phyloP scores from a whole-genome alignment of 169 alveolate genomes.

The Eimeria zaria region DNA sequence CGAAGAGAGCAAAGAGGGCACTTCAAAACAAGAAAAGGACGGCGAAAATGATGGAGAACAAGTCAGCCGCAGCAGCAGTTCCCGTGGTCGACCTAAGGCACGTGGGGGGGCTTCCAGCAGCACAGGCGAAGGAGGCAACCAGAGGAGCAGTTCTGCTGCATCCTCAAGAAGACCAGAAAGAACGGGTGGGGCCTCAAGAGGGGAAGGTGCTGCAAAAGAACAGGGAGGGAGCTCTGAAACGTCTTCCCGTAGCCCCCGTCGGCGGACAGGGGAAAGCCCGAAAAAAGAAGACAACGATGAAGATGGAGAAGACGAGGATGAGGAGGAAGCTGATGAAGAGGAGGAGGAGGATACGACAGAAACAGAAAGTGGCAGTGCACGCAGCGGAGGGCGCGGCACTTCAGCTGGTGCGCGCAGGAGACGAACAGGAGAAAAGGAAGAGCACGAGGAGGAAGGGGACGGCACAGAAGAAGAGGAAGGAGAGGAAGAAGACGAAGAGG shows the following conservation, averaged over 20 bases:
- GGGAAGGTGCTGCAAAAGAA: neutral
- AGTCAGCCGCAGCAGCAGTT: neutral
- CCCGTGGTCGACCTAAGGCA: neutral
- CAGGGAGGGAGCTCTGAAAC: neutral
- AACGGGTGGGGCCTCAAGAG: neutral
- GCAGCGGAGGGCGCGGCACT: neutral
- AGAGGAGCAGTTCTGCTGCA: neutral
- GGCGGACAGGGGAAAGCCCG: neutral
- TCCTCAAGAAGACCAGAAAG: neutral
- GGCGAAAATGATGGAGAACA: neutral
- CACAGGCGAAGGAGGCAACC: neutral
- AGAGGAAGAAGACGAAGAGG: neutral
- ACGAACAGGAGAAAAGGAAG: neutral
- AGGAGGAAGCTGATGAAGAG: conserved; percentile 1
- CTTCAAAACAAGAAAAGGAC: neutral
- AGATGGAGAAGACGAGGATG: neutral
- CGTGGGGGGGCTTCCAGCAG: neutral
- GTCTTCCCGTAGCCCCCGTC: conserved; percentile 15
- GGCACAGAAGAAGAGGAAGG: neutral
- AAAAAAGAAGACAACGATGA: neutral
- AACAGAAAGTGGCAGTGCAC: neutral
- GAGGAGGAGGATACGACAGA: no score
- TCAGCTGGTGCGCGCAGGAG: neutral
- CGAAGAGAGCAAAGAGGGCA: neutral
- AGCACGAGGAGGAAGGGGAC: neutral